Evolutionary conservation across 352 stramenopile genomes (phyloP).

Genomic region (Phytopythium ostracodes): DNA sequence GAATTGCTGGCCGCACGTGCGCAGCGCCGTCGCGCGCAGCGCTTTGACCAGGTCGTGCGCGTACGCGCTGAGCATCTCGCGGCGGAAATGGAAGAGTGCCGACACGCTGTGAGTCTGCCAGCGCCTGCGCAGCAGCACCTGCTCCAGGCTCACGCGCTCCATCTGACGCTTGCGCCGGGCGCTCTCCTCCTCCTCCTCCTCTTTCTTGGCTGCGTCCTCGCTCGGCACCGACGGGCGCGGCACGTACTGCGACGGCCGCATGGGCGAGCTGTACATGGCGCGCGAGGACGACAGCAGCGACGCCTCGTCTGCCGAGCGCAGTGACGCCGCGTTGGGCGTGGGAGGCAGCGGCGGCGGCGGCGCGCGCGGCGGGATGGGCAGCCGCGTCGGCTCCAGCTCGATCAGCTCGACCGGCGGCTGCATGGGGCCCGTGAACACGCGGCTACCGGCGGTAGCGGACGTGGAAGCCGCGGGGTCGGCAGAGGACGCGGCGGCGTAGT

Average conservation of each 20-base stretch:
- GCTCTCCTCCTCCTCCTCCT: background rate
- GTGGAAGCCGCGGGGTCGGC: no score
- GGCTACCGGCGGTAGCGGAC: background rate
- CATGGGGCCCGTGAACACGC: conserved; percentile 1
- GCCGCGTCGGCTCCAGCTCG: conserved; percentile 5
- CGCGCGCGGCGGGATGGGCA: conserved; percentile 2
- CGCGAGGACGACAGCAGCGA: conserved; percentile 21
- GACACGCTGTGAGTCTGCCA: conserved; percentile 68
- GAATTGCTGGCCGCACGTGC: conserved; percentile 41
- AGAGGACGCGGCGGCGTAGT: no score
- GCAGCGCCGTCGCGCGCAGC: conserved; percentile 42
- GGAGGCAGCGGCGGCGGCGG: conserved; percentile 1
- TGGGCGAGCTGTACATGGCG: conserved; percentile 28
- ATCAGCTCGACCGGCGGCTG: conserved; percentile 4
- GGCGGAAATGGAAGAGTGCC: conserved; percentile 54
- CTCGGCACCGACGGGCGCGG: conserved; percentile 9
- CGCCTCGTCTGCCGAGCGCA: background rate
- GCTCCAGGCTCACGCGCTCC: conserved; percentile 37
- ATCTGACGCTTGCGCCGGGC: conserved; percentile 15
- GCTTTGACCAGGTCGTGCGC: conserved; percentile 66
- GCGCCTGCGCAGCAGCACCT: conserved; percentile 44
- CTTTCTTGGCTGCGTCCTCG: background rate
- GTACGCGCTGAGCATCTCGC: conserved; percentile 40
- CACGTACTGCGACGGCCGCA: conserved; percentile 34
- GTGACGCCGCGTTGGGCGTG: background rate